Evolutionary conservation across 768 basidiomycete species (phyloP).

Genomic region (Termitomyces sp.): DNA sequence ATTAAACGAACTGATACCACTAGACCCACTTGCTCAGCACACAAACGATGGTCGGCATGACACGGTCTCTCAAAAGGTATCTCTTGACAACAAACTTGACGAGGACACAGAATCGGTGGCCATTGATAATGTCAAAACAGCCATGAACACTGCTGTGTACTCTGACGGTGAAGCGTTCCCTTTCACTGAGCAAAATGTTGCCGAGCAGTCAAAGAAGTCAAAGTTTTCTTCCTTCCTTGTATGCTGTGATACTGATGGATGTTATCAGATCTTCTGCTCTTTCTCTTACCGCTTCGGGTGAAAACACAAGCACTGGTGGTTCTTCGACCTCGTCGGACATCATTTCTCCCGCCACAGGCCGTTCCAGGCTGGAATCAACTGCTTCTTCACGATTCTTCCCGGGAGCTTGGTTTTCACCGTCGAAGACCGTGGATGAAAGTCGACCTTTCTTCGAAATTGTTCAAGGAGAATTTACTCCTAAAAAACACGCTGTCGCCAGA

Average conservation of each 20-base stretch:
- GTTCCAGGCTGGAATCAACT: slow-evolving; percentile 44
- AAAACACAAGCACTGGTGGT: slow-evolving; percentile 2
- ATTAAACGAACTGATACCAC: slow-evolving; percentile 12
- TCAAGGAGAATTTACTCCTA: slow-evolving; percentile 38
- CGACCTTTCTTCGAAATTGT: slow-evolving; percentile 46
- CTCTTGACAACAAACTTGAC: neutral
- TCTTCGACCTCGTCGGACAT: slow-evolving; percentile 7
- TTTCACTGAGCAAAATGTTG: neutral
- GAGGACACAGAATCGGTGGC: neutral
- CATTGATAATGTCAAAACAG: neutral
- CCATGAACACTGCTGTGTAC: neutral
- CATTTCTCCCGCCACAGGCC: slow-evolving; percentile 19
- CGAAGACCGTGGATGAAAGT: slow-evolving; percentile 33
- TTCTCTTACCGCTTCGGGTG: slow-evolving; percentile 13
- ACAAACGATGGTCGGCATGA: neutral
- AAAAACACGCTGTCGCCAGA: slow-evolving; percentile 15
- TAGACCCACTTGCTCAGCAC: neutral
- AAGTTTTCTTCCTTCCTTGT: neutral
- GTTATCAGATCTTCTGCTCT: slow-evolving; percentile 10
- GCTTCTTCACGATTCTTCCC: slow-evolving; percentile 54
- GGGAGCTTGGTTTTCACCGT: slow-evolving; percentile 43
- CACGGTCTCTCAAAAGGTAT: neutral
- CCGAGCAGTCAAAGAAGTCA: slow-evolving; percentile 4
- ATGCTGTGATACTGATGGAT: neutral
- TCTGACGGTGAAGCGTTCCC: slow-evolving; percentile 13